phyloP scores from a whole-genome alignment of 2,329 filamentous ascomycete genomes.

The Diplodia mutila region DNA sequence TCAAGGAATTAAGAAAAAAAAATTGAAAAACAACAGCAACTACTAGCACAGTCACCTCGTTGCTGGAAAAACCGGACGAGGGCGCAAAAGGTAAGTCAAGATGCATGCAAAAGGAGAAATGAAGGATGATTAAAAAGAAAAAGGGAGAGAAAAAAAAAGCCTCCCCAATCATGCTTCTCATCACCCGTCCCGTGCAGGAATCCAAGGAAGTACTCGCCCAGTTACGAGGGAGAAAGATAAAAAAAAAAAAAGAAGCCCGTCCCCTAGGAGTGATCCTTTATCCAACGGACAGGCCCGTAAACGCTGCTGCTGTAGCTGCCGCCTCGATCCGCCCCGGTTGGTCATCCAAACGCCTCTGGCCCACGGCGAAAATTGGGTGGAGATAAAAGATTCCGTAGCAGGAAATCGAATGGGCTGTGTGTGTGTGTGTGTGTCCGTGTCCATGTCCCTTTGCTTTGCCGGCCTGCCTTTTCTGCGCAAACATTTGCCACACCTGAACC shows the following conservation, averaged over 20 bases:
- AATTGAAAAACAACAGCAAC: conserved; percentile 4
- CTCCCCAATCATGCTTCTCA: conserved; percentile 15
- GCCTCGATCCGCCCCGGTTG: too few relatives aligned
- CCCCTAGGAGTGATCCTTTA: neutral
- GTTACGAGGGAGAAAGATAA: neutral
- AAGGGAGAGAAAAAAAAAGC: neutral
- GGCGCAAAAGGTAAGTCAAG: neutral
- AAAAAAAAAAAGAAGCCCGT: too few relatives aligned
- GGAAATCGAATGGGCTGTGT: neutral
- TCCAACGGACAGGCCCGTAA: conserved; percentile 1
- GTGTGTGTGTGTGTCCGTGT: neutral
- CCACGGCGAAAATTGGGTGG: neutral
- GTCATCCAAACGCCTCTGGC: conserved; percentile 11
- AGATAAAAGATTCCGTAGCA: neutral
- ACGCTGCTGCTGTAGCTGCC: neutral
- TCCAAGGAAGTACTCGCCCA: conserved; percentile 15
- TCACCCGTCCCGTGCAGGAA: conserved; percentile 14
- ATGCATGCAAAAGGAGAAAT: neutral
- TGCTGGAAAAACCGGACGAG: neutral
- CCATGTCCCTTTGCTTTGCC: neutral
- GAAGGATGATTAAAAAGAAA: neutral
- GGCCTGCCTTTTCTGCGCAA: neutral
- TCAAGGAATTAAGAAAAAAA: neutral
- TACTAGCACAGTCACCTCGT: conserved; percentile 22
- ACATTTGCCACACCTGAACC: neutral